Evolutionary conservation across 1,284 basidiomycete genomes (phyloP), one percentile per base, ranked within the genome.

Genomic region (Peniophora sp.): DNA sequence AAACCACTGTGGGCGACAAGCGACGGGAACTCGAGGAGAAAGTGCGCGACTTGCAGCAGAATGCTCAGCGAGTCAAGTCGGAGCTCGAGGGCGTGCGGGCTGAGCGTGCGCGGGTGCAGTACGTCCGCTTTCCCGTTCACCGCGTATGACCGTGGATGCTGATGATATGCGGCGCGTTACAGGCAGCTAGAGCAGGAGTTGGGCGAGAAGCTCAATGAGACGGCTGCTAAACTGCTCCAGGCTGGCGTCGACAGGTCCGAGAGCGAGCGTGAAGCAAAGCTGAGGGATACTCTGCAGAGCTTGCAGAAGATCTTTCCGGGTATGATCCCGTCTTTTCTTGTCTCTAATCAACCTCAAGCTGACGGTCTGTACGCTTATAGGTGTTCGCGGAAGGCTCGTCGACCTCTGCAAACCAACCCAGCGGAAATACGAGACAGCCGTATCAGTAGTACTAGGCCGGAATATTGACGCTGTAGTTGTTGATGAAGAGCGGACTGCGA

Each of bases 391-490:
- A 0, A 82, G 96, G 27, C 81, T 99, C 3, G 77, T 92, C 27
- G 95, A 98, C 63, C 74, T 98, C 9, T 97, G 93, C 75, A 92
- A 93, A 64, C 94, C 96, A 0, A 92, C 89, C 0, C 85, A 90
- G 54, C 79, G 87, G 53, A 97, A 97, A 69, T 99, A 97, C 63
- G 90, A 97, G 62, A 80, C 81, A 0, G 93, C 97, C 0, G 91
- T 99, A n/a, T 84, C 87, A 10, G 93, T 95, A n/a, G 85, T 97
- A 16, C 77, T 99, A 2, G 97, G 96, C 0, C 79, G 95, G 52
- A 95, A 99, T 65, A 88, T 95, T 49, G 96, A 99, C 60, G 90
- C 95, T 1, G 83, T 99, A 51, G 90, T 99, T 2, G 95, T 99
- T 1, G 95, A 98, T 61, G 85, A 92, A 59, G 94, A 99, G 72